Conservation (phyloP, 257 asterid species). For the Dorcoceras hygrometricum region DNA sequence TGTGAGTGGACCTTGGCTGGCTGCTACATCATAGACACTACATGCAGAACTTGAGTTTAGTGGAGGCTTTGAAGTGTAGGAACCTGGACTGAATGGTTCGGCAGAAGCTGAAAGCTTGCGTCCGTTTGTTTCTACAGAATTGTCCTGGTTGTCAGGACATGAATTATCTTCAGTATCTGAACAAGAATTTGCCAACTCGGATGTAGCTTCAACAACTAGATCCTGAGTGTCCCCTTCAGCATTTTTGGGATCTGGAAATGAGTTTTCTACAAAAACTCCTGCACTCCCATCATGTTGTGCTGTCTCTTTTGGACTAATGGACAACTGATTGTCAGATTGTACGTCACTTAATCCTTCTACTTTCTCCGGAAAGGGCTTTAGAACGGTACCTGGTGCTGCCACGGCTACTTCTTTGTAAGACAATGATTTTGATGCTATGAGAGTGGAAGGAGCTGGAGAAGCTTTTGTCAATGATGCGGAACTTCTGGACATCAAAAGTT, state of each 20-base stretch:
- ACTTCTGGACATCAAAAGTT: conserved; percentile 40
- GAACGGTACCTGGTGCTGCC: conserved; percentile 95
- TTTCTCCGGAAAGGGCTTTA: conserved; percentile 88
- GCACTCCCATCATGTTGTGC: conserved; percentile 44
- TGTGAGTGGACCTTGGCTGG: conserved; percentile 52
- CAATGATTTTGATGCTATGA: conserved; percentile 70
- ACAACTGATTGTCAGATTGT: conserved; percentile 50
- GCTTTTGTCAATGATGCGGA: conserved; percentile 44
- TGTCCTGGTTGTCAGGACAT: conserved; percentile 47
- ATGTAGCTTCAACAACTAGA: conserved; percentile 42
- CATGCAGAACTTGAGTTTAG: conserved; percentile 42
- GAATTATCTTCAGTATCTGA: conserved; percentile 47
- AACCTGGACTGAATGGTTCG: conserved; percentile 80
- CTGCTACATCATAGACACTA: conserved; percentile 61
- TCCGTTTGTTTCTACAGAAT: conserved; percentile 56
- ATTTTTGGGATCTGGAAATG: conserved; percentile 41
- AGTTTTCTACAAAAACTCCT: conserved; percentile 40
- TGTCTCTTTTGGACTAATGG: conserved; percentile 59
- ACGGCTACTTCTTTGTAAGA: conserved; percentile 97
- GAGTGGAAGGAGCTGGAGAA: conserved; percentile 48
- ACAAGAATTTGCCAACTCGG: conserved; percentile 35
- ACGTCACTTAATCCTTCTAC: conserved; percentile 67
- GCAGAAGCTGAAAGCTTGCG: conserved; percentile 96
- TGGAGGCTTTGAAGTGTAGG: conserved; percentile 49
- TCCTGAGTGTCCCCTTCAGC: conserved; percentile 42